phyloP scores from a whole-genome alignment of 2,329 filamentous ascomycete species.

The Eutypa lata region DNA sequence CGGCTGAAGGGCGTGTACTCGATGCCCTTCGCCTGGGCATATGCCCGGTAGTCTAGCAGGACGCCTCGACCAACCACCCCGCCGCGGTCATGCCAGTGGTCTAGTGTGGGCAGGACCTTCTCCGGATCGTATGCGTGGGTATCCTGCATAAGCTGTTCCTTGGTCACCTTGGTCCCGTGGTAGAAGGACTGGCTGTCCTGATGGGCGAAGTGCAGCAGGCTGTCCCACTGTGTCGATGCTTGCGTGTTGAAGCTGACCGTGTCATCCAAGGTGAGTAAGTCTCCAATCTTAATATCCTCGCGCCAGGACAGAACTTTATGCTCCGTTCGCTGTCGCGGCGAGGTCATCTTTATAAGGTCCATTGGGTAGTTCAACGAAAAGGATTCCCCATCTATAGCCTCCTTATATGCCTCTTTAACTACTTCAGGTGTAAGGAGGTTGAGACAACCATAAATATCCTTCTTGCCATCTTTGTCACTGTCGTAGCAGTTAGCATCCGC shows the following conservation, averaged over 20 bases:
- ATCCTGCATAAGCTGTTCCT: conserved; percentile 1
- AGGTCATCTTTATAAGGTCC: conserved; percentile 4
- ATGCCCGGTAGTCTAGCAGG: conserved; percentile 50
- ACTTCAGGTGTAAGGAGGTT: conserved; percentile 6
- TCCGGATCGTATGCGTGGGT: conserved; percentile 1
- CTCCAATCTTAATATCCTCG: conserved; percentile 2
- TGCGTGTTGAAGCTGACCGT: conserved; percentile 11
- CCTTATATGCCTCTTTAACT: conserved; percentile 5
- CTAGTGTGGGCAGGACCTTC: conserved; percentile 3
- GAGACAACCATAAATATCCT: conserved; percentile 8
- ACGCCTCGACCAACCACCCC: conserved; percentile 50
- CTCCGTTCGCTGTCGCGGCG: conserved; percentile 1
- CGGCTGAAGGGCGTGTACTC: conserved; percentile 37
- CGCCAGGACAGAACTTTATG: conserved; percentile 6
- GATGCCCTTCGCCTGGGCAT: conserved; percentile 35
- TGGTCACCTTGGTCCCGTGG: conserved; percentile 1
- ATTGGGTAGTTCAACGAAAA: conserved; percentile 7
- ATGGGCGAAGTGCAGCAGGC: conserved; percentile 7
- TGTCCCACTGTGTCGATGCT: conserved; percentile 10
- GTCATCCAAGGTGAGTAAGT: conserved; percentile 4
- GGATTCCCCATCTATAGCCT: conserved; percentile 6
- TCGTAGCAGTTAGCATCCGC: not conserved
- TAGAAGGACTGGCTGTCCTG: conserved; percentile 2
- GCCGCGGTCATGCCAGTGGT: conserved; percentile 21
- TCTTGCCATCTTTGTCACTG: conserved; percentile 6